Base-by-base conservation (phyloP, 1,284 basidiomycete species). In the Irpex sp. region DNA sequence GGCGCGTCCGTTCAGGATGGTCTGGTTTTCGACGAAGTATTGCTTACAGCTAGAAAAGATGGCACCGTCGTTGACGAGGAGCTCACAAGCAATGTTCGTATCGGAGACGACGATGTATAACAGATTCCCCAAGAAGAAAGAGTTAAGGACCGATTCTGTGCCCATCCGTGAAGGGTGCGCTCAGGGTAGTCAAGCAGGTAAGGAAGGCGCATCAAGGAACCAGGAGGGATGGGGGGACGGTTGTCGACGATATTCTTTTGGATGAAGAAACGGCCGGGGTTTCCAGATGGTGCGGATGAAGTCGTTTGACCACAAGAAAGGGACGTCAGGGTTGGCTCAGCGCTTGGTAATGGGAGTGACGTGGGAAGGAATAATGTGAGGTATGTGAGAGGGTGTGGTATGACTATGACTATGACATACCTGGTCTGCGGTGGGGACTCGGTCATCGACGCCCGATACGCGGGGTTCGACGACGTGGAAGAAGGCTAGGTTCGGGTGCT, bases 401-500 rank as follows among this genome's bases (percentile, higher is more conserved):
- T n/a, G n/a, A n/a, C n/a, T n/a, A n/a, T 46, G n/a, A n/a, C 43
- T 11, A 46, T 46, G n/a, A 46, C 59, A 1, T 60, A 65, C 62
- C 61, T 66, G 61, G 49, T 60, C 62, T 58, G 63, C 64, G 19
- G 61, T 26, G 43, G 62, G 35, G 58, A 67, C 63, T 13, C 66
- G 64, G 5, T 67, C 65, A 6, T 33, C 70, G 49, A 66, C 63
- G 59, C 66, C 70, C 5, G 43, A 54, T 0, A 75, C 69, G n/a
- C 75, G 68, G 0, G 76, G 73, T 67, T 83, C 80, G 47, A 81
- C 73, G 39, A 77, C 72, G 70, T 85, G 84, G 19, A 89, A 65
- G 69, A 87, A 89, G 0, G 84, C 84, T 7, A 89, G 72, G 26
- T 78, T 68, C n/a, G 83, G 80, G 66, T 77, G 76, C 5, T 72